Percentiles rank a stretch among this genome's conserved stretches.
Evolutionary conservation across 2,329 filamentous ascomycete genomes (phyloP).

Genomic region (Zymoseptoria tritici): DNA sequence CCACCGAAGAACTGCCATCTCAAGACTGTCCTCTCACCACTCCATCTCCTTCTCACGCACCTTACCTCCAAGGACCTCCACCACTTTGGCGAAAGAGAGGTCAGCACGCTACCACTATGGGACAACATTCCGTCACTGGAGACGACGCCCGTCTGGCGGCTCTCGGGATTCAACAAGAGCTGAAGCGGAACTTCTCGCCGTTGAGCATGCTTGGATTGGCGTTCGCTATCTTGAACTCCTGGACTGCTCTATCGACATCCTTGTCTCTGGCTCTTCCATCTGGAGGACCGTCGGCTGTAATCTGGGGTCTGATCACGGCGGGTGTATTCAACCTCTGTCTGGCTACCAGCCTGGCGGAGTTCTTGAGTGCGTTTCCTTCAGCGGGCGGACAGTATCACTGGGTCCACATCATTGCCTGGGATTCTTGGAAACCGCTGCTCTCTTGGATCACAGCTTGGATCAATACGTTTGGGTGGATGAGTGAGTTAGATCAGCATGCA

Average conservation of each 20-base stretch:
- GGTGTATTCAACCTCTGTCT: conserved; percentile 63
- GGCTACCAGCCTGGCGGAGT: conserved; percentile 63
- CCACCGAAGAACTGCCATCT: not conserved
- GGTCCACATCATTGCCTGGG: conserved; percentile 59
- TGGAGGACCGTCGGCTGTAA: conserved; percentile 62
- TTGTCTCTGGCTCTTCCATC: conserved; percentile 58
- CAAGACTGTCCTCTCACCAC: not conserved
- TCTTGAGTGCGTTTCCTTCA: conserved; percentile 47
- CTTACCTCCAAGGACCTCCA: not conserved
- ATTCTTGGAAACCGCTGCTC: conserved; percentile 52
- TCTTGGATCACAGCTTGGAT: conserved; percentile 69
- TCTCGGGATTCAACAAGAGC: conserved; percentile 51
- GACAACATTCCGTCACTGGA: conserved; percentile 19
- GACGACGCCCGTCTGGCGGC: conserved; percentile 47
- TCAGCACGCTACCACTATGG: not conserved
- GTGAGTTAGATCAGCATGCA: not conserved
- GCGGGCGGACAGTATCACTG: conserved; percentile 59
- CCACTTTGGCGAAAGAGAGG: not conserved
- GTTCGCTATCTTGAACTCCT: conserved; percentile 57
- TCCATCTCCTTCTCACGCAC: not conserved
- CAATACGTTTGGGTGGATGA: conserved; percentile 63
- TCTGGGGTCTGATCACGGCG: conserved; percentile 58
- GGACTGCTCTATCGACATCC: conserved; percentile 54
- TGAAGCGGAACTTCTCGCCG: conserved; percentile 51
- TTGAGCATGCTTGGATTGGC: conserved; percentile 53